phyloP scores from a whole-genome alignment of 1,284 basidiomycete species.

The Ustilago tritici region DNA sequence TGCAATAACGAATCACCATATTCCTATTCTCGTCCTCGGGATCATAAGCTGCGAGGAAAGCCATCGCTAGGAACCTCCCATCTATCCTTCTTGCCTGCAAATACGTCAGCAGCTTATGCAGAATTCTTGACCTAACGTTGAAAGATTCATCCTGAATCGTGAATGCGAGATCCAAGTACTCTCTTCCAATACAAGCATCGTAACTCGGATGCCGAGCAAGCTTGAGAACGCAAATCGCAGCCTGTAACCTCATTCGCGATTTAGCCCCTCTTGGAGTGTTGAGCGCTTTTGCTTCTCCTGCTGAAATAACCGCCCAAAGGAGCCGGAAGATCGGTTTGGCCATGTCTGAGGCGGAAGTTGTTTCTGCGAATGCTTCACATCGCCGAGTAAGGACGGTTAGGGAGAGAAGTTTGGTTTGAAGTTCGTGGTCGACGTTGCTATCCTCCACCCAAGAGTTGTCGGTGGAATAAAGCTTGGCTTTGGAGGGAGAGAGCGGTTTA shows the following conservation, averaged over 20 bases:
- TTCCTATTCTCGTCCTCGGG: slow-evolving; percentile 76
- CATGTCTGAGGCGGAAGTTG: slow-evolving; percentile 45
- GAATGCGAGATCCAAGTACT: slow-evolving; percentile 80
- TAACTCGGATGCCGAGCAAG: slow-evolving; percentile 78
- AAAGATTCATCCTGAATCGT: slow-evolving; percentile 87
- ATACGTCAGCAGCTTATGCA: slow-evolving; percentile 80
- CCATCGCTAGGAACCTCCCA: slow-evolving; percentile 82
- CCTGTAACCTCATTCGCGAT: slow-evolving; percentile 79
- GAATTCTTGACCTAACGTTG: slow-evolving; percentile 82
- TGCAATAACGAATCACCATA: slow-evolving; percentile 53
- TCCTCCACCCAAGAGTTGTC: slow-evolving; percentile 60
- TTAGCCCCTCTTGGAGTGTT: slow-evolving; percentile 54
- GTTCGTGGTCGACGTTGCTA: slow-evolving; percentile 31
- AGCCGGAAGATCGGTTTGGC: slow-evolving; percentile 58
- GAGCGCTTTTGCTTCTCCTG: slow-evolving; percentile 54
- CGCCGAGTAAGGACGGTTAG: slow-evolving; percentile 56
- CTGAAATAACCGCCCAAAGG: slow-evolving; percentile 49
- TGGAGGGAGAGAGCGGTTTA: slow-evolving; percentile 43
- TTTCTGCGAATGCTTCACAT: slow-evolving; percentile 48
- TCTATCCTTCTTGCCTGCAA: slow-evolving; percentile 77
- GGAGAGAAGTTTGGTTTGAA: slow-evolving; percentile 51
- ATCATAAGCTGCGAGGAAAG: slow-evolving; percentile 90
- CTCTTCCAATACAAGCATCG: slow-evolving; percentile 75
- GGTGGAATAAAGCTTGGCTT: slow-evolving; percentile 29
- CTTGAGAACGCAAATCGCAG: slow-evolving; percentile 83